Percentiles rank a stretch among this genome's conserved stretches.
These are phyloP conservation scores for Tetratostichococcus sp. DNA, from an alignment of 139 green algal species.

Conservation along the genomic window DNA sequence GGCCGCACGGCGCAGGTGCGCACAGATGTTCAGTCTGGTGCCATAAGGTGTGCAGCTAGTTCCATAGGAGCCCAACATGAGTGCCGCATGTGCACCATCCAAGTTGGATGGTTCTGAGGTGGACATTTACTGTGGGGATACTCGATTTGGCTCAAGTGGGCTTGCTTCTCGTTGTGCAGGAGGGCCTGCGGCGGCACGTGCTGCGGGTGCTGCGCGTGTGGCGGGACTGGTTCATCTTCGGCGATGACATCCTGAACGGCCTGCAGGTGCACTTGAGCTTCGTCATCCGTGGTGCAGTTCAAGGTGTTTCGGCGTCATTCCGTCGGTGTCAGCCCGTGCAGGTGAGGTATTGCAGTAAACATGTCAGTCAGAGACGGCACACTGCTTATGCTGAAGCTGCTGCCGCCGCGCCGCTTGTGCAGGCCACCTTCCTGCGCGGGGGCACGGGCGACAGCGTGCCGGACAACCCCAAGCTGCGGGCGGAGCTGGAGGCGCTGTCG, in stretches of 20 bases:
- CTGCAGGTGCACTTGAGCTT: slow-evolving; percentile 52
- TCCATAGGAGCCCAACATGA: too few relatives aligned
- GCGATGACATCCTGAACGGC: slow-evolving; percentile 83
- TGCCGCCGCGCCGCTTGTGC: neutral
- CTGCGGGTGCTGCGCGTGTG: slow-evolving; percentile 80
- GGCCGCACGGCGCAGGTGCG: slow-evolving; percentile 71
- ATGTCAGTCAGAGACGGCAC: neutral
- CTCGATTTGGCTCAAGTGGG: neutral
- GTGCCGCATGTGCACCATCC: too few relatives aligned
- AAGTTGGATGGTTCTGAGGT: too few relatives aligned
- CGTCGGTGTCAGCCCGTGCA: too few relatives aligned
- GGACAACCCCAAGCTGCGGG: slow-evolving; percentile 20
- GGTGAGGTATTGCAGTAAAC: too few relatives aligned
- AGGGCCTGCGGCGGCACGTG: slow-evolving; percentile 57
- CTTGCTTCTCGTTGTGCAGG: neutral
- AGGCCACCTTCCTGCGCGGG: slow-evolving; percentile 60
- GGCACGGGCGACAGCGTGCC: slow-evolving; percentile 1
- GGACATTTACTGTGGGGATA: too few relatives aligned
- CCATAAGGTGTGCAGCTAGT: too few relatives aligned
- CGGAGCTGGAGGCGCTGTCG: slow-evolving; percentile 49
- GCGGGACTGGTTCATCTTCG: slow-evolving; percentile 83
- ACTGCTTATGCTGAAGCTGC: neutral
- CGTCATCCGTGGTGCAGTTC: neutral
- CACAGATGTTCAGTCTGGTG: slow-evolving; percentile 18
- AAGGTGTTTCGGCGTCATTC: too few relatives aligned